A percentile compares a stretch with the other conserved stretches of the same genome.
These are phyloP conservation scores for Hygrophila difformis DNA, from an alignment of 257 asterid species.

Conservation along the genomic window DNA sequence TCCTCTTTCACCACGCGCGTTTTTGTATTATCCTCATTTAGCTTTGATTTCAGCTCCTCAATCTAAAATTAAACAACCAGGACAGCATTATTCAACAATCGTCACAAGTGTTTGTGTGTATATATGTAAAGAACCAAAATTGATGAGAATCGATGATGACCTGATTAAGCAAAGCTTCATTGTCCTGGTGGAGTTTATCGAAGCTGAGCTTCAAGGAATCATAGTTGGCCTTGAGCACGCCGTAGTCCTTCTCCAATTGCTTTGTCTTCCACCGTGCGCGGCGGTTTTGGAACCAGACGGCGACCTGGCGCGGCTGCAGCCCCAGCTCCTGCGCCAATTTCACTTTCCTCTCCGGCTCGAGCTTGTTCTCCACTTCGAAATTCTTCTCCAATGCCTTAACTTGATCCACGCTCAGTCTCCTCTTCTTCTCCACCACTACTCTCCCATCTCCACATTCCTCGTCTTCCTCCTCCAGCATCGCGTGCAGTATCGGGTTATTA, in stretches of 20 bases:
- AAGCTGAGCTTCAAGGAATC: slow-evolving; percentile 56
- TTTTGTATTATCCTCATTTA: no score
- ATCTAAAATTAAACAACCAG: slow-evolving; percentile 32
- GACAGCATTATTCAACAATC: no score
- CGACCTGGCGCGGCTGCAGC: slow-evolving; percentile 91
- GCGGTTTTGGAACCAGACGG: slow-evolving; percentile 98
- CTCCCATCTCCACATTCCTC: slow-evolving; percentile 72
- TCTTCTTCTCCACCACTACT: slow-evolving; percentile 59
- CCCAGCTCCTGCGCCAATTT: slow-evolving; percentile 85
- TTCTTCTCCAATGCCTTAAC: slow-evolving; percentile 91
- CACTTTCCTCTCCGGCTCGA: slow-evolving; percentile 85
- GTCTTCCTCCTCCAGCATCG: slow-evolving; percentile 68
- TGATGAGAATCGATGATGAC: slow-evolving; percentile 19
- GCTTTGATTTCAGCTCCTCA: slow-evolving; percentile 52
- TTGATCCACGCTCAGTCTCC: slow-evolving; percentile 67
- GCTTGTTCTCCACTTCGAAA: slow-evolving; percentile 91
- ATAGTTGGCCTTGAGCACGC: slow-evolving; percentile 56
- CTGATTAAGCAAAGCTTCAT: slow-evolving; percentile 58
- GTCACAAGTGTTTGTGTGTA: no score
- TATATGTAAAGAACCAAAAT: neutral
- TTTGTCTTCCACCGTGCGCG: slow-evolving; percentile 96
- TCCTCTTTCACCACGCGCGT: no score
- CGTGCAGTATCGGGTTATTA: slow-evolving; percentile 33
- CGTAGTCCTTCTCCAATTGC: slow-evolving; percentile 82
- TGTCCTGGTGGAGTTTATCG: slow-evolving; percentile 49